Base-by-base conservation (phyloP, 2,329 filamentous ascomycete species). In the Nannizzia gypsea region DNA sequence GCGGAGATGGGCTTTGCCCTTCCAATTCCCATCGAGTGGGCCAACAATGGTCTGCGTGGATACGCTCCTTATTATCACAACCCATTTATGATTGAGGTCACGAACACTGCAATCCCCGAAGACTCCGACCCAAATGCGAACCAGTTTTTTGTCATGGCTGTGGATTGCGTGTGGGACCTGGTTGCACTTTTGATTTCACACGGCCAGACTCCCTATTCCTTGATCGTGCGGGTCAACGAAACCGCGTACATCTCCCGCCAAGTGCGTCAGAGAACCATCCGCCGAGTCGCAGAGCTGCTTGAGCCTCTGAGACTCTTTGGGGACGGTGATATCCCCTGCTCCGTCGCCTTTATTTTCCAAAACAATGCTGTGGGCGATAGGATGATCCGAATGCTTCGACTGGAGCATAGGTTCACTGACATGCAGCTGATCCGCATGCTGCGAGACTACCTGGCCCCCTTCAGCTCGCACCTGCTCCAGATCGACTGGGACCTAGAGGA, bases 121-220 rank as follows among this genome's bases (percentile, higher is more conserved):
- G n/a, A n/a, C n/a, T n/a, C n/a, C n/a, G 9, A 28, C n/a, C 11
- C 28, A 15, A 24, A 42, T 20, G 36, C 11, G 28, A 26, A 42
- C 22, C 40, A 58, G 56, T 34, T 40, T 15, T 58, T 28, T 20
- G 5, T 59, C 20, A 59, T 54, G 28, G 26, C 44, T 26, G 26
- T 59, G 11, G 17, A 55, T 3, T 46, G 57, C 6, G 22, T 59
- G 9, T 54, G 46, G 44, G 57, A 59, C 22, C 48, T 59, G 13
- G 57, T 54, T 11, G 31, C 31, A 6, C 11, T 34, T 1, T 15
- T 59, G 31, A 13, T 52, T 1, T 22, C 28, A 52, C n/a, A 42
- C 34, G 6, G n/a, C 11, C 24, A 15, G 9, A 26, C 1, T 2
- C 26, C 38, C 2, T 38, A 31, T 17, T 40, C 9, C 17, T 15